These are phyloP conservation scores for Taxillus chinensis DNA, from an alignment of 164 flowering plant genomes.

Conservation along the genomic window DNA sequence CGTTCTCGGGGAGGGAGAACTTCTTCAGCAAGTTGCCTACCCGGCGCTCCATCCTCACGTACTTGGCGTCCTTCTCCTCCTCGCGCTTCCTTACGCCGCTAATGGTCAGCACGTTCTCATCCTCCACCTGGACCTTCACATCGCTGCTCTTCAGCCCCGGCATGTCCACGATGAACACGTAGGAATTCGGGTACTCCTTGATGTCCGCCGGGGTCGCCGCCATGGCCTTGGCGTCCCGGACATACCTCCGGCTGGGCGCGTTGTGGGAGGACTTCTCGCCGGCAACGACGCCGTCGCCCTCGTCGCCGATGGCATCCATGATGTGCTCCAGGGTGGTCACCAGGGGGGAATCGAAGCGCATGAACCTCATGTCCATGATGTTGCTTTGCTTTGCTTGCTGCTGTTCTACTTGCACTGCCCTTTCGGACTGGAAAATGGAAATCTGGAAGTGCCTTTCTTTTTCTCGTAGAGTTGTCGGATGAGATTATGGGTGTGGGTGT, in stretches of 20 bases:
- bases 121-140: conserved; percentile 47
- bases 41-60: conserved; percentile 53
- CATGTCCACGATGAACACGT: conserved; percentile 49
- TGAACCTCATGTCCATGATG: conserved; percentile 26
- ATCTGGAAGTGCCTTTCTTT: too few relatives aligned
- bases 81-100: conserved; percentile 42
- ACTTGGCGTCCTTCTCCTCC: conserved; percentile 43
- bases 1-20: conserved; percentile 52
- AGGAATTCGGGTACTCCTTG: conserved; percentile 33
- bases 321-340: conserved; percentile 29
- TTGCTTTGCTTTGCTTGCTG: too few relatives aligned
- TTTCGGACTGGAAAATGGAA: too few relatives aligned
- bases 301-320: not conserved
- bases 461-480: too few relatives aligned
- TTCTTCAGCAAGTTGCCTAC: conserved; percentile 55
- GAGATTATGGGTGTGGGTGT: too few relatives aligned
- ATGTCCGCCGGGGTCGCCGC: conserved; percentile 51
- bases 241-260: not conserved
- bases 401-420: too few relatives aligned
- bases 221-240: conserved; percentile 1
- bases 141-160: conserved; percentile 43
- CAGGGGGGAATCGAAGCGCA: conserved; percentile 34
- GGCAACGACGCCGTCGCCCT: not conserved
- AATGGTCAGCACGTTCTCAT: conserved; percentile 28
- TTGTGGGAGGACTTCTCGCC: not conserved